Base-by-base conservation (phyloP, 805 yeast species). In the Myxozyma mucilagina region DNA sequence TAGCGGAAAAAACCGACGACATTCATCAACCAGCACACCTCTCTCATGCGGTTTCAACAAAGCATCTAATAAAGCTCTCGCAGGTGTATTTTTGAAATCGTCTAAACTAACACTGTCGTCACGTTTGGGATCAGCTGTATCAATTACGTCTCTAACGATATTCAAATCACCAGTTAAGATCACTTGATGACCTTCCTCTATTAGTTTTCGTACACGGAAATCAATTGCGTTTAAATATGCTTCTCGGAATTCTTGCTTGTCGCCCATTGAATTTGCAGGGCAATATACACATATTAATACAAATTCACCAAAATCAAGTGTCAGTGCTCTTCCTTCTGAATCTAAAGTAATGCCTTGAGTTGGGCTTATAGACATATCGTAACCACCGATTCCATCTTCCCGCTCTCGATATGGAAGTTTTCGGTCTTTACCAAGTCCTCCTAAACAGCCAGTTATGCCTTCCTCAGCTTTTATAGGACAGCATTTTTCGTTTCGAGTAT, bases 141-240 rank as follows among this genome's bases (percentile, higher is more conserved):
- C 99, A 5, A 88, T 85, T 49, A 89, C 74, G 72, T 91, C 94
- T 14, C 90, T 78, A 4, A 91, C 79, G 1, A 93, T 87, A 70
- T 93, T 93, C 14, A 93, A 80, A 71, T 93, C 99, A 1, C 99
- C 99, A 84, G 93, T 79, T 0, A 94, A 75, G 0, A 93, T 76
- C 4, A 93, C 91, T 13, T 82, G 74, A 67, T 92, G 87, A 0
- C 90, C 90, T 62, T 76, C 65, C 1, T 68, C 66, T n/a, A 77
- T 73, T 57, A 93, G 76, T 41, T 79, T 80, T 38, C 81, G 74
- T 16, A 89, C 81, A 48, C 99, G 80, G 56, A 80, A 74, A 55
- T 90, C 82, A 51, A 93, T 71, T 1, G 82, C 74, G 24, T 77
- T 76, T 55, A 90, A 75, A 68, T 89, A 93, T 14, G 76, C 73